These are phyloP conservation scores for Suillus subluteus DNA, from an alignment of 768 basidiomycete species.

Conservation along the genomic window DNA sequence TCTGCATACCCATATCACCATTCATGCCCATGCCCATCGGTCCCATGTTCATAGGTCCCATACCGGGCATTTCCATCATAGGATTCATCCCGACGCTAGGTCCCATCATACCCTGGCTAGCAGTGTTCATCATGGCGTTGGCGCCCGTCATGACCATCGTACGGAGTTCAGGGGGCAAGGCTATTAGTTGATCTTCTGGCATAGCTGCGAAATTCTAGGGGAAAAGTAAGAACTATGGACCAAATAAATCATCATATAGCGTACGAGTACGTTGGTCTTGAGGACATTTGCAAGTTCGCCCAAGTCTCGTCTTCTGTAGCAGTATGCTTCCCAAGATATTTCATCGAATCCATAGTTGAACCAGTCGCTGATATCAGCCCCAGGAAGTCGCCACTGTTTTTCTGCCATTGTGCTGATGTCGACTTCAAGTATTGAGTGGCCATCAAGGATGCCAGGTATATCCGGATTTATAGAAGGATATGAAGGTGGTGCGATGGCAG, in stretches of 20 bases:
- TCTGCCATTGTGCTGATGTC: constrained; percentile 75
- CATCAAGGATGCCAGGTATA: constrained; percentile 65
- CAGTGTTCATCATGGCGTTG: constrained; percentile 72
- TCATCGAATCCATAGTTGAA: constrained; percentile 99
- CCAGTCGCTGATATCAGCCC: constrained; percentile 94
- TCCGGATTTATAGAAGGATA: constrained; percentile 79
- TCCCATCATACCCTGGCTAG: constrained; percentile 54
- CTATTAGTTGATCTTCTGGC: constrained; percentile 79
- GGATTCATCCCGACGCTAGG: constrained; percentile 53
- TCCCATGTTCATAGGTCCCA: constrained; percentile 58
- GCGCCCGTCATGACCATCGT: constrained; percentile 88
- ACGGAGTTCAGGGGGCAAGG: constrained; percentile 79
- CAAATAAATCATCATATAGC: constrained; percentile 30
- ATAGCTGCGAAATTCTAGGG: constrained; percentile 77
- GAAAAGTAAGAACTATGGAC: constrained; percentile 15
- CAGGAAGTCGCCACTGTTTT: constrained; percentile 91
- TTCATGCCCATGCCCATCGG: constrained; percentile 61
- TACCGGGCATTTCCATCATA: constrained; percentile 82
- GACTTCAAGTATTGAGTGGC: constrained; percentile 82
- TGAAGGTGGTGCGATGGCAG: constrained; percentile 72
- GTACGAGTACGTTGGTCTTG: constrained; percentile 81
- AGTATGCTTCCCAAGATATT: constrained; percentile 92
- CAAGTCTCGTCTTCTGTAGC: constrained; percentile 78
- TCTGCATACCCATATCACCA: constrained; percentile 64
- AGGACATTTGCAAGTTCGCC: constrained; percentile 80